phyloP scores from a whole-genome alignment of 148 eudicot genomes.

The Selenicereus undatus region DNA sequence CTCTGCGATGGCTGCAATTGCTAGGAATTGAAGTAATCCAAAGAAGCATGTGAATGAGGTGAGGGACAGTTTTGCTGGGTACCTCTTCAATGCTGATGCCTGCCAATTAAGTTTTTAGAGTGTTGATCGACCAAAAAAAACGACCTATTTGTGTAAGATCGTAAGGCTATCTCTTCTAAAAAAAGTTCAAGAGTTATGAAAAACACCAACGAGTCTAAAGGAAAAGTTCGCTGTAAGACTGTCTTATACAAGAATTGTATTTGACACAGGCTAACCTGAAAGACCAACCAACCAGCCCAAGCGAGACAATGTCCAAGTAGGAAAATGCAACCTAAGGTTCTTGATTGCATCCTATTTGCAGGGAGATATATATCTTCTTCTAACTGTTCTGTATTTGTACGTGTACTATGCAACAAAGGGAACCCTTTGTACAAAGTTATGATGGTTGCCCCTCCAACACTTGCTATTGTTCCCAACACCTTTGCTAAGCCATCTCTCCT shows the following conservation, averaged over 20 bases:
- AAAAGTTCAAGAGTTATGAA: too few relatives aligned
- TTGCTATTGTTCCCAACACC: slow-evolving; percentile 63
- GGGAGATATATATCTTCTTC: slow-evolving; percentile 7
- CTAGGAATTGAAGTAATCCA: slow-evolving; percentile 61
- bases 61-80: slow-evolving; percentile 73
- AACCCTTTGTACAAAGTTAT: slow-evolving; percentile 76
- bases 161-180: too few relatives aligned
- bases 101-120: slow-evolving; percentile 19
- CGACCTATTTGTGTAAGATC: not conserved
- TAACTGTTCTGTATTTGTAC: slow-evolving; percentile 8
- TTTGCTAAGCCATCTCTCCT: slow-evolving; percentile 73
- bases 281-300: slow-evolving; percentile 91
- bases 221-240: too few relatives aligned
- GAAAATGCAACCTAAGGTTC: slow-evolving; percentile 73
- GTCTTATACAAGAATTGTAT: too few relatives aligned
- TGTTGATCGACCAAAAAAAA: not conserved
- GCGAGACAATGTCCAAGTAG: slow-evolving; percentile 72
- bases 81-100: slow-evolving; percentile 79
- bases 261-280: slow-evolving; percentile 40
- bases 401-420: slow-evolving; percentile 36
- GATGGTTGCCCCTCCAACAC: slow-evolving; percentile 78
- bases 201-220: too few relatives aligned
- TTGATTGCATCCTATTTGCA: slow-evolving; percentile 34
- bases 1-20: slow-evolving; percentile 59
- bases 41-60: slow-evolving; percentile 79